Conservation (phyloP, 169 alveolate species). For the Neospora caninum region DNA sequence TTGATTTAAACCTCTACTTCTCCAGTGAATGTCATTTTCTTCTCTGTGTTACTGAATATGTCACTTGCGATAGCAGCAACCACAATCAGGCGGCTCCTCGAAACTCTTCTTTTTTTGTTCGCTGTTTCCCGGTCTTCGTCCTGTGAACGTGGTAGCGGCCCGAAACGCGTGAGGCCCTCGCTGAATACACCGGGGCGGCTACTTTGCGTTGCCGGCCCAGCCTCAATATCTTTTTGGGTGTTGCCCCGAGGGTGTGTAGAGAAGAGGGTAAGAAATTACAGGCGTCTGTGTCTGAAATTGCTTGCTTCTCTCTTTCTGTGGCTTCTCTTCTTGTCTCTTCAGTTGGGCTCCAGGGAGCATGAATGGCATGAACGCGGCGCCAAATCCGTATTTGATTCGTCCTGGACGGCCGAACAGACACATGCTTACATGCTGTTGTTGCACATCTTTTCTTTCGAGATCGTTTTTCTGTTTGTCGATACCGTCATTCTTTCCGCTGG, state of each 20-base stretch:
- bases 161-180: neutral
- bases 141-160: neutral
- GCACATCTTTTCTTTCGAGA: no score
- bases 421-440: no score
- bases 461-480: no score
- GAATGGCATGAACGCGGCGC: no score
- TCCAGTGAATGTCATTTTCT: neutral
- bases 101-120: neutral
- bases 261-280: neutral
- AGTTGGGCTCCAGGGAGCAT: no score
- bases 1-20: neutral
- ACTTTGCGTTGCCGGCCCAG: neutral
- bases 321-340: neutral
- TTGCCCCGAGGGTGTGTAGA: neutral
- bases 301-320: neutral
- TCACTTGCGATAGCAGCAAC: neutral
- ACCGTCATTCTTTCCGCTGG: no score
- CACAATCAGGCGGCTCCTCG: neutral
- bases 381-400: no score
- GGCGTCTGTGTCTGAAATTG: neutral
- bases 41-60: neutral
- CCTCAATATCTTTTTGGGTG: neutral
- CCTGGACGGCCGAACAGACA: no score
- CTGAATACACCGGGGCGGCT: neutral
- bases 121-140: neutral